Conservation (phyloP, 129 eudicot genomes). For the Logfia minima region DNA sequence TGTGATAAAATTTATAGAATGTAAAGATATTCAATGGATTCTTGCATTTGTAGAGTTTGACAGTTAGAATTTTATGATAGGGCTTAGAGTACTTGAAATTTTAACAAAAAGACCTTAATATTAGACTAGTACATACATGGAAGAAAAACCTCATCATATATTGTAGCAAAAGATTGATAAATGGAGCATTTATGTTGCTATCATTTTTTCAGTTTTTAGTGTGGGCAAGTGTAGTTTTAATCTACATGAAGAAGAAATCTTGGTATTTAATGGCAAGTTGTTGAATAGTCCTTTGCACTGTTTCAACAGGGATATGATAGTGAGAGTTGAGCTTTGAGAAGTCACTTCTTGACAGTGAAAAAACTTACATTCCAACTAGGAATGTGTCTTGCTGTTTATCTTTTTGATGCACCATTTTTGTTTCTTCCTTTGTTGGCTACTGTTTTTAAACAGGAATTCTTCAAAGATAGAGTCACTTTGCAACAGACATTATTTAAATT, state of each 20-base stretch:
- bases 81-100: background rate
- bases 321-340: conserved; percentile 43
- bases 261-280: conserved; percentile 15
- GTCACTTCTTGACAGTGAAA: conserved; percentile 44
- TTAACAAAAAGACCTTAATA: background rate
- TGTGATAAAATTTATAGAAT: background rate
- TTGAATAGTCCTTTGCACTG: conserved; percentile 25
- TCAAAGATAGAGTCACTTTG: background rate
- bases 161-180: background rate
- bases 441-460: conserved; percentile 8
- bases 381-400: conserved; percentile 29
- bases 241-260: background rate
- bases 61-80: conserved; percentile 5
- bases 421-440: conserved; percentile 32
- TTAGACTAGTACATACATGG: background rate
- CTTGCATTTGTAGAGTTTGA: conserved; percentile 14
- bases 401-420: conserved; percentile 35
- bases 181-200: background rate
- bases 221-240: background rate
- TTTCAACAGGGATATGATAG: conserved; percentile 36
- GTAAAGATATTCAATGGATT: background rate
- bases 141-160: background rate
- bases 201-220: background rate
- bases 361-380: conserved; percentile 29
- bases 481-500: background rate